phyloP scores from a whole-genome alignment of 2,329 filamentous ascomycete genomes.

The Penicillium sp. region DNA sequence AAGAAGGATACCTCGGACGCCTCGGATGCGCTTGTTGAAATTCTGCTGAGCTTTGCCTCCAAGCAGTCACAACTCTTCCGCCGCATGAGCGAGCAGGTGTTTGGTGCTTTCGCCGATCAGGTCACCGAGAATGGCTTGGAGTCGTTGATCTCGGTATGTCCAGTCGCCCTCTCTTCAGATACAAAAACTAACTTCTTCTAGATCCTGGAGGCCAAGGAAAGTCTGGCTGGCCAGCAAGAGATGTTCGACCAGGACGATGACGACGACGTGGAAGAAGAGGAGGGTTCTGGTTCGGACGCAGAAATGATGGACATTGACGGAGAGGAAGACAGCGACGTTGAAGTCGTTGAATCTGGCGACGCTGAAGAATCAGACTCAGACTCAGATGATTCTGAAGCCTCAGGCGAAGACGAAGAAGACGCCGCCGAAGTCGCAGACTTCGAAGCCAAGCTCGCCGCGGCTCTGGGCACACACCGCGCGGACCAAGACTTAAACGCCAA shows the following conservation, averaged over 20 bases:
- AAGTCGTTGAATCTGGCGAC: conserved; percentile 42
- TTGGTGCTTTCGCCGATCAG: conserved; percentile 76
- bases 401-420: conserved; percentile 44
- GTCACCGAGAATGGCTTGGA: conserved; percentile 75
- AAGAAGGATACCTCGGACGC: conserved; percentile 54
- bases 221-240: conserved; percentile 78
- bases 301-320: conserved; percentile 55
- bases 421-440: conserved; percentile 64
- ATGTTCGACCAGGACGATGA: conserved; percentile 77
- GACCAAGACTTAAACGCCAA: conserved; percentile 63
- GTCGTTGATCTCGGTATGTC: conserved; percentile 55
- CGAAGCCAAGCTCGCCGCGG: conserved; percentile 75
- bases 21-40: conserved; percentile 79
- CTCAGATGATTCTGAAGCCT: conserved; percentile 47
- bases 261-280: conserved; percentile 44
- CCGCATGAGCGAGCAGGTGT: conserved; percentile 85
- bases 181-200: conserved; percentile 47
- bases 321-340: conserved; percentile 44
- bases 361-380: conserved; percentile 51
- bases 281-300: conserved; percentile 46
- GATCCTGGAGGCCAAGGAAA: conserved; percentile 79
- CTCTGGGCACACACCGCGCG: conserved; percentile 70
- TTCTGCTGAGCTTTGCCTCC: conserved; percentile 86
- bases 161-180: background rate
- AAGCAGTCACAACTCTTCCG: conserved; percentile 83